A percentile compares a stretch with the other conserved stretches of the same genome.
phyloP scores from a whole-genome alignment of 768 basidiomycete species.

The Clitopilus passeckerianus region DNA sequence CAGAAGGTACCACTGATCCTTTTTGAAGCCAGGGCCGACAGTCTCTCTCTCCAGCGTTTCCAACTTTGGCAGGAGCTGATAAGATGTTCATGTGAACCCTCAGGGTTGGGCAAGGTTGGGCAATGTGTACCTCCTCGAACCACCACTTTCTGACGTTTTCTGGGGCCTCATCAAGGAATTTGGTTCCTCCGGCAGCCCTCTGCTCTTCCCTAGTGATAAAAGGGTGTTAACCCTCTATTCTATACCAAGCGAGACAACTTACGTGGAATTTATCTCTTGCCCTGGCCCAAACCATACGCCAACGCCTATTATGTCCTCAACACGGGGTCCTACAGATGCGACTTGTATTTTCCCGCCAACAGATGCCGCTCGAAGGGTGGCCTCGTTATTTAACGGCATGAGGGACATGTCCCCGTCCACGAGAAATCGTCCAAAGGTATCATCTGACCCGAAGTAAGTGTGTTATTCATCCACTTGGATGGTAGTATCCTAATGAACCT shows the following conservation, averaged over 20 bases:
- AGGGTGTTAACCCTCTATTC: too few relatives aligned
- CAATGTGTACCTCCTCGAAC: not conserved
- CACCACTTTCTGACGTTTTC: not conserved
- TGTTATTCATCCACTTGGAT: too few relatives aligned
- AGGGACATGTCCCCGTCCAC: slow-evolving; percentile 16
- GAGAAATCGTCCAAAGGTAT: too few relatives aligned
- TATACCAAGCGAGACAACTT: too few relatives aligned
- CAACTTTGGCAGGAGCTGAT: slow-evolving; percentile 14
- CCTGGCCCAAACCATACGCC: slow-evolving; percentile 28
- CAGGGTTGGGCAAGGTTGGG: not conserved
- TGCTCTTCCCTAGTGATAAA: too few relatives aligned
- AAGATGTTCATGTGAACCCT: not conserved
- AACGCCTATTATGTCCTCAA: slow-evolving; percentile 21
- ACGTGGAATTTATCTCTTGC: slow-evolving; percentile 17
- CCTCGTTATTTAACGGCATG: slow-evolving; percentile 5
- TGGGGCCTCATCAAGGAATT: not conserved
- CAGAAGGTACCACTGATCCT: slow-evolving; percentile 1
- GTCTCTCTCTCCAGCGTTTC: slow-evolving; percentile 5
- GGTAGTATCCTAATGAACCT: too few relatives aligned
- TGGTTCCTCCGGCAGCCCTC: not conserved
- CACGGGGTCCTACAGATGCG: slow-evolving; percentile 13
- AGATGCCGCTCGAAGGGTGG: slow-evolving; percentile 13
- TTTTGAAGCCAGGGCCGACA: slow-evolving; percentile 10
- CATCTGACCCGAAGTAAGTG: too few relatives aligned
- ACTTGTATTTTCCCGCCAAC: slow-evolving; percentile 23